Evolutionary conservation across 1,284 basidiomycete species (phyloP), one percentile per base, ranked within the genome.

Genomic region (Cryptococcus sp.): DNA sequence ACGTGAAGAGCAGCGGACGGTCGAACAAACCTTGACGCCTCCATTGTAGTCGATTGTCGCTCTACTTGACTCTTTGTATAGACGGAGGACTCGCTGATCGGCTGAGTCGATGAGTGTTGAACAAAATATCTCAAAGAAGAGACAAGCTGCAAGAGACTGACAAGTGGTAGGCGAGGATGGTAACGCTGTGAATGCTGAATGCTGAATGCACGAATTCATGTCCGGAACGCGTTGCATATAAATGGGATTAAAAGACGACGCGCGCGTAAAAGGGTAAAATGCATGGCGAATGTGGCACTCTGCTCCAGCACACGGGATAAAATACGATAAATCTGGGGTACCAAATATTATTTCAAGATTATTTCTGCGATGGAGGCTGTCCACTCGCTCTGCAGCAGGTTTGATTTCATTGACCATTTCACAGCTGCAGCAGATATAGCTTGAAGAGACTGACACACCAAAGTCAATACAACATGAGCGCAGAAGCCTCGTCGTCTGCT

Each of bases 401-500:
- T 48, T 19, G 23, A 48, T 48, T 48, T 6, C 47, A 48, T 8
- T 25, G 47, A 25, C 20, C 20, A 19, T 35, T 31, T 35, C 27
- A 35, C 38, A 35, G 48, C 48, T 5, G 16, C 25, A 27, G 23
- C 48, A 27, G 48, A 50, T 19, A 27, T 31, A 25, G 25, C 25
- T 35, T 13, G 31, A 35, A 3, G 2, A 35, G 8, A 46, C 15
- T 25, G 15, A 53, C 27, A 49, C 25, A 19, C 25, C 25, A 13
- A 8, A 35, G 13, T 13, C 31, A 8, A 13, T 35, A 35, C 31
- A 59, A 31, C 15, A 71, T 70, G 69, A 71, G 68, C 57, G 66
- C 68, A 27, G 66, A 68, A 57, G 65, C 70, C 16, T 67, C 71
- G 6, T 64, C 67, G 10, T 66, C 67, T 20, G 56, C 53, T 10